Base-by-base conservation (phyloP, 202 grass and related monocot species). In the Musa balbisiana region DNA sequence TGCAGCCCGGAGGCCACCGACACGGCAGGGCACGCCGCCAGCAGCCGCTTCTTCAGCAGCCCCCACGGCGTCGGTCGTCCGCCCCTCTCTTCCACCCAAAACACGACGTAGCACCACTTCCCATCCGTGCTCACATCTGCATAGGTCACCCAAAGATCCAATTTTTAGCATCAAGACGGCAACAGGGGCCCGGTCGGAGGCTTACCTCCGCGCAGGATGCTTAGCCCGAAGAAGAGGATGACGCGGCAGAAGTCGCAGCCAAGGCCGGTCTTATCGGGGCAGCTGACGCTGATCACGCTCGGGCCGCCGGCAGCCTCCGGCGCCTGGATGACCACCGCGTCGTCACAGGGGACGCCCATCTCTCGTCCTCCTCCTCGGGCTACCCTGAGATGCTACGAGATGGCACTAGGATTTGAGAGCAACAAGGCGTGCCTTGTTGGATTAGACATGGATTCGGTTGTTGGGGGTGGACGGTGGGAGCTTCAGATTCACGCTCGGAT, bases 161-260 rank as follows among this genome's bases (percentile, higher is more conserved):
- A 21, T 52, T 51, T 71, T 51, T 20, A 51, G 33, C 68, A 1
- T 9, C 16, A 52, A 52, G 2, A 52, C 11, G 17, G 49, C 68
- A 52, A 20, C 12, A 20, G 5, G 49, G 9, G 10, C 16, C 8
- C 17, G 14, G 8, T 16, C 13, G 25, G 6, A 55, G 3, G 2
- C 50, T 71, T 68, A 92, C 95, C 95, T 80, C 83, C 89, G 67
- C 95, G 85, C 5, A 83, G 89, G 84, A 95, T 90, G 89, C 91
- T 83, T 23, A 98, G 94, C 27, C 91, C 88, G 78, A 93, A 98
- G 80, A 91, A 88, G 64, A 98, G 94, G 84, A 98, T 93, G 69
- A 85, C 84, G 55, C 78, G 91, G 80, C 95, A 99, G 78, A 99
- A 82, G 77, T 99, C 91, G 85, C 91, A 99, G 1, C 91, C 89